Evolutionary conservation across 176 grass and related monocot species (phyloP), one percentile per base, ranked within the genome.

Genomic region (Triticum aestivum): DNA sequence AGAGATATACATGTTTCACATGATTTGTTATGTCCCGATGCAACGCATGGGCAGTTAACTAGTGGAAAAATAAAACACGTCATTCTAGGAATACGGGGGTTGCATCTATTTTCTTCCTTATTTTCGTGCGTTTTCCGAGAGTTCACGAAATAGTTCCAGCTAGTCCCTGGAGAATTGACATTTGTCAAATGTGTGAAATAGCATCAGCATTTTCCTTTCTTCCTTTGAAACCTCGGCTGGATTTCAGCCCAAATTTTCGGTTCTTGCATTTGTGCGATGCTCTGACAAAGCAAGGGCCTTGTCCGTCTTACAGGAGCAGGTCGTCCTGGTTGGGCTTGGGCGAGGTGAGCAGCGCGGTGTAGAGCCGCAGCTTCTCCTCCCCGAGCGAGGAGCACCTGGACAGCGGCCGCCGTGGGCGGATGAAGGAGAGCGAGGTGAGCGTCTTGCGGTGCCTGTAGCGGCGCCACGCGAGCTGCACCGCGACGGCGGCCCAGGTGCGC

Each of bases 401-500:
- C 5, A 90, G 84, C 38, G 93, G 93, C 26, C 93, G 27, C 0
- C 93, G 86, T 0, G 96, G 96, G 0, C 93, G 78, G 84, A 94
- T 91, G 49, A 98, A 94, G 0, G 92, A 91, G 0, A 98, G 87
- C 62, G 96, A 98, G 2, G 84, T 85, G 6, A 98, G 82, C 41
- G 96, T 92, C 82, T 90, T 89, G 79, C 93, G 90, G 88, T 94
- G 96, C 87, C 82, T 91, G 86, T 92, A 92, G 13, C 92, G 45
- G 2, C 96, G 64, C 93, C 96, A 96, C 2, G 91, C 93, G 6
- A 98, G 88, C 82, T 98, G 96, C 17, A 98, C 70, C 4, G 96
- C 96, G 13, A 98, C 96, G 26, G 93, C 90, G 1, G 93, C 96
- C 96, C 96, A 98, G 14, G 90, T 98, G 7, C 93, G 86, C 96